Evolutionary conservation across 208 protist species (phyloP), one percentile per base, ranked within the genome.

Genomic region (Leishmania major): DNA sequence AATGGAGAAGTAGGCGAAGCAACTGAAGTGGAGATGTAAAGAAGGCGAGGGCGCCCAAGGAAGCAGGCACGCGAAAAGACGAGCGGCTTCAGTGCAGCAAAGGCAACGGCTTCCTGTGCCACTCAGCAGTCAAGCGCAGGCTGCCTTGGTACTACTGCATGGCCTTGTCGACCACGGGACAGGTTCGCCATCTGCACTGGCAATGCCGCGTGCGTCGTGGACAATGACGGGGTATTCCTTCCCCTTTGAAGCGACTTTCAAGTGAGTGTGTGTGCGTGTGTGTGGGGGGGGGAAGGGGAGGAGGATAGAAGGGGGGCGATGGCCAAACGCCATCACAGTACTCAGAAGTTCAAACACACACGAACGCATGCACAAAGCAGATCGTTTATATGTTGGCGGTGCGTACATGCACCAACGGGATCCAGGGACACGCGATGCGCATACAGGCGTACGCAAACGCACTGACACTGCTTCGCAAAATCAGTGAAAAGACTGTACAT

Each of bases 401-500:
- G 15, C 15, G 13, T 40, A 69, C 10, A 22, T 69, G 62, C 62
- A 37, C 62, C 10, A 10, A 69, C 3, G 31, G 5, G 15, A 8
- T 11, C 31, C 31, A 40, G 62, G 11, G 1, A 0, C 62, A 3
- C 31, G 31, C 31, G 62, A 40, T 40, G 62, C 31, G 31, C 31
- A 43, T 40, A 35, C 31, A 40, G 28, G 31, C 62, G 31, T 13
- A 76, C 49, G 59, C 40, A 60, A 15, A 77, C 8, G 17, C 40
- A 11, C 40, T 3, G 43, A 17, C 51, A 55, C 17, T 1, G 13
- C 51, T 22, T 5, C 11, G 17, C 6, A 35, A n/a, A 35, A 37
- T 1, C 28, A 67, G 45, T 11, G 45, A 55, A 69, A 76, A 67
- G 11, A 31, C 69, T 73, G 69, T 73, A 73, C 69, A 76, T 57